phyloP scores from a whole-genome alignment of 2,329 filamentous ascomycete genomes.

The Microdochium trichocladiopsis region DNA sequence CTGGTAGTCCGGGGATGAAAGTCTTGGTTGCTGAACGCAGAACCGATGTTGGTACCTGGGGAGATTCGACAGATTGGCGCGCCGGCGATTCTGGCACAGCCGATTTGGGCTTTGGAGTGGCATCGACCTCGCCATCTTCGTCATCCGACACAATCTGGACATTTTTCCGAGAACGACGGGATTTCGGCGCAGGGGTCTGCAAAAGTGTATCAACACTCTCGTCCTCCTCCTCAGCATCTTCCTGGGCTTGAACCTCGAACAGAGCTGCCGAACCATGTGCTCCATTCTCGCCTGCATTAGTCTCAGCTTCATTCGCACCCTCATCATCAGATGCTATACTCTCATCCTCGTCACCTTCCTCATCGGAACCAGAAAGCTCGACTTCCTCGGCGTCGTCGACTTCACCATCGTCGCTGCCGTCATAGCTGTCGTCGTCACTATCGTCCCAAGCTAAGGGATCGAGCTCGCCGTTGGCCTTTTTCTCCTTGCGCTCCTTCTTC shows the following conservation, averaged over 20 bases:
- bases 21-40: constrained; percentile 62
- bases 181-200: constrained; percentile 29
- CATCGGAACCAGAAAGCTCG: constrained; percentile 25
- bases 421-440: constrained; percentile 36
- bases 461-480: constrained; percentile 30
- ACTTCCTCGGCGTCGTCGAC: constrained; percentile 27
- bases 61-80: constrained; percentile 36
- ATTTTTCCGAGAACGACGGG: constrained; percentile 43
- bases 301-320: constrained; percentile 22
- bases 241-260: constrained; percentile 15
- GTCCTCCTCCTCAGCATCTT: constrained; percentile 26
- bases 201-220: constrained; percentile 30
- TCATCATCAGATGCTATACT: constrained; percentile 29
- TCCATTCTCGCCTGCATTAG: no score
- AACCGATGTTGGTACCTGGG: constrained; percentile 53
- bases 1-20: constrained; percentile 62
- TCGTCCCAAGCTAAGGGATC: constrained; percentile 51
- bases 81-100: constrained; percentile 32
- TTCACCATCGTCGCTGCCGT: constrained; percentile 36
- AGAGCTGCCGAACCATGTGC: no score
- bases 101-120: constrained; percentile 42
- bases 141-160: constrained; percentile 55
- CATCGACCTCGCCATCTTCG: constrained; percentile 45
- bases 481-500: constrained; percentile 52
- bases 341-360: constrained; percentile 27